A percentile compares a stretch with the other conserved stretches of the same genome.
phyloP scores from a whole-genome alignment of 2,329 filamentous ascomycete species.

The Claviceps sp. region DNA sequence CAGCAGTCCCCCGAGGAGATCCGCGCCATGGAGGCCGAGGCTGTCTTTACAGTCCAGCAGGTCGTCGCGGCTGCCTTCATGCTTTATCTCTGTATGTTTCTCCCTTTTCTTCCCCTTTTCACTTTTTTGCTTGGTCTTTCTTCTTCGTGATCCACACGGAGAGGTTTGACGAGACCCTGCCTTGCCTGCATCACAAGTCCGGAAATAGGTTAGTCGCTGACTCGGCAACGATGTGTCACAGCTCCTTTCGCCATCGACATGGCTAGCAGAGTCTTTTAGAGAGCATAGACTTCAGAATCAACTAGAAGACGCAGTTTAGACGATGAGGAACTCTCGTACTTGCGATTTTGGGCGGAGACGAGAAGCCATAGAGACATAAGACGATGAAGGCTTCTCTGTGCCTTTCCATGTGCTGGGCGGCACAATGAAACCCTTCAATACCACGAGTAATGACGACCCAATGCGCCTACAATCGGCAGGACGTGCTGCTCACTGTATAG shows the following conservation, averaged over 20 bases:
- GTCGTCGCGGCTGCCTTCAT: constrained; percentile 52
- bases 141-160: background rate
- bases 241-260: constrained; percentile 47
- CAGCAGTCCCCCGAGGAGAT: constrained; percentile 59
- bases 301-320: background rate
- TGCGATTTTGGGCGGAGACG: background rate
- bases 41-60: constrained; percentile 52
- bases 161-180: background rate
- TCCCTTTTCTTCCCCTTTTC: background rate
- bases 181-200: background rate
- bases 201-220: background rate
- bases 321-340: background rate
- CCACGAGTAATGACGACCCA: background rate
- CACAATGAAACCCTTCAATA: background rate
- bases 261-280: constrained; percentile 30
- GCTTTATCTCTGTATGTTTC: constrained; percentile 62
- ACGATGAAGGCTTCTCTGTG: background rate
- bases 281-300: background rate
- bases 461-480: background rate
- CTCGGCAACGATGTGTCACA: constrained; percentile 13
- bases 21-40: constrained; percentile 53
- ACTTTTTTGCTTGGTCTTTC: background rate
- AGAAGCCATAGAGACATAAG: background rate
- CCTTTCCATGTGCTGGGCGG: too few relatives aligned
- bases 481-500: background rate